phyloP scores from a whole-genome alignment of 208 protist genomes.

The Tritrichomonas musculus region DNA sequence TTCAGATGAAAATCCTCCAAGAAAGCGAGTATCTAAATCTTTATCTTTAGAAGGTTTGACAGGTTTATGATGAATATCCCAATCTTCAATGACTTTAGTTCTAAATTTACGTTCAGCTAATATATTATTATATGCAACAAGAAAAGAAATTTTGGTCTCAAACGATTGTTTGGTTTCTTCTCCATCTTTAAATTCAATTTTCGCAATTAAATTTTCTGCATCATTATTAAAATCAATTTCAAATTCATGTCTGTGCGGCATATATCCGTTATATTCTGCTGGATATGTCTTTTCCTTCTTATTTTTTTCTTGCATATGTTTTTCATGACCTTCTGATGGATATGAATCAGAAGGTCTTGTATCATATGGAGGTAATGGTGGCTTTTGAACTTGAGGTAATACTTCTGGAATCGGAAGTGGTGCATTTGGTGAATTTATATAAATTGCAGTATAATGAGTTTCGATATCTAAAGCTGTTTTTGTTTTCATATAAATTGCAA shows the following conservation, averaged over 20 bases:
- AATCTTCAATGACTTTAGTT: not conserved
- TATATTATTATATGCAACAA: not conserved
- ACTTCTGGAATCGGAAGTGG: not conserved
- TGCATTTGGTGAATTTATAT: not conserved
- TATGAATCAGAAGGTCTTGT: not conserved
- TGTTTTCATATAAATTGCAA: not conserved
- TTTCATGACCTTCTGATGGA: not conserved
- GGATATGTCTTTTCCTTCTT: not conserved
- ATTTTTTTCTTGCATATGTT: not conserved
- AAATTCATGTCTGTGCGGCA: not conserved
- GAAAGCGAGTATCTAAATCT: not conserved
- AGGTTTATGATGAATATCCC: not conserved
- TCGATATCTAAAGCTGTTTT: not conserved
- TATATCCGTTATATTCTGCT: not conserved
- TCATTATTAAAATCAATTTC: not conserved
- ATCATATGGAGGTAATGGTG: not conserved
- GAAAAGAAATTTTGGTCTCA: not conserved
- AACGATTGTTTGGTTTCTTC: not conserved
- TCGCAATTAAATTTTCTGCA: not conserved
- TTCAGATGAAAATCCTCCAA: no score
- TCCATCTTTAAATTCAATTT: not conserved
- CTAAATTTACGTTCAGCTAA: not conserved
- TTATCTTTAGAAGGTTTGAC: not conserved
- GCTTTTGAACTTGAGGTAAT: not conserved
- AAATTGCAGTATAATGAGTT: not conserved